Conservation (phyloP, 306 rosid species). For the Prunus mume region DNA sequence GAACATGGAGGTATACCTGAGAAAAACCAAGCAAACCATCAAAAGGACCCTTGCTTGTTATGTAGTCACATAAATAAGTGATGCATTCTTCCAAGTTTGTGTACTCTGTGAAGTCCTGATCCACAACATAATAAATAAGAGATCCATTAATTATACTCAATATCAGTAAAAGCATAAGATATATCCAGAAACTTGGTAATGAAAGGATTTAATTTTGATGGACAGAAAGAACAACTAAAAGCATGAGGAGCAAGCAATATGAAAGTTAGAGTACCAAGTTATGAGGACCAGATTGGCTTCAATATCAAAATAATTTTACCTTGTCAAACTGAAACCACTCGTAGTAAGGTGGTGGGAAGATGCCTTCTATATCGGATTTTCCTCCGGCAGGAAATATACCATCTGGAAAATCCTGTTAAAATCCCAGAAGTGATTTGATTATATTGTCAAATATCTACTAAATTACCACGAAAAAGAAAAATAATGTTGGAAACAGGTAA, state of each 20-base stretch:
- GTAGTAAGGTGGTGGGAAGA: constrained; percentile 78
- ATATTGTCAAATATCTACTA: too few relatives aligned
- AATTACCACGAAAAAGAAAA: too few relatives aligned
- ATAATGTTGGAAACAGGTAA: too few relatives aligned
- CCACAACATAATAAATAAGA: neutral
- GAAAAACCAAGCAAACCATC: constrained; percentile 82
- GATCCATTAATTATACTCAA: too few relatives aligned
- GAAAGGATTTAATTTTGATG: too few relatives aligned
- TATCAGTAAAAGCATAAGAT: too few relatives aligned
- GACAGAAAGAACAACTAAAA: too few relatives aligned
- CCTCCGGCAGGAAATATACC: constrained; percentile 81
- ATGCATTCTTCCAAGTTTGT: constrained; percentile 77
- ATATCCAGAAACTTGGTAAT: too few relatives aligned
- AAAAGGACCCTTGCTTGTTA: constrained; percentile 75
- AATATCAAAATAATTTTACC: constrained; percentile 32
- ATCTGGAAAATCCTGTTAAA: constrained; percentile 59
- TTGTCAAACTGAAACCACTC: constrained; percentile 90
- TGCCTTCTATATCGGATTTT: constrained; percentile 81
- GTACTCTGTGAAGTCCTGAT: constrained; percentile 75
- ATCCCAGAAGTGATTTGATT: neutral
- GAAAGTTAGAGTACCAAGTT: too few relatives aligned
- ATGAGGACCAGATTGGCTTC: neutral
- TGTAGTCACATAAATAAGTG: constrained; percentile 63
- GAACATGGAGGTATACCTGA: constrained; percentile 42
- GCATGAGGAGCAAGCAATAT: neutral